phyloP scores from a whole-genome alignment of 257 asterid species.

The Ilex aquifolium region DNA sequence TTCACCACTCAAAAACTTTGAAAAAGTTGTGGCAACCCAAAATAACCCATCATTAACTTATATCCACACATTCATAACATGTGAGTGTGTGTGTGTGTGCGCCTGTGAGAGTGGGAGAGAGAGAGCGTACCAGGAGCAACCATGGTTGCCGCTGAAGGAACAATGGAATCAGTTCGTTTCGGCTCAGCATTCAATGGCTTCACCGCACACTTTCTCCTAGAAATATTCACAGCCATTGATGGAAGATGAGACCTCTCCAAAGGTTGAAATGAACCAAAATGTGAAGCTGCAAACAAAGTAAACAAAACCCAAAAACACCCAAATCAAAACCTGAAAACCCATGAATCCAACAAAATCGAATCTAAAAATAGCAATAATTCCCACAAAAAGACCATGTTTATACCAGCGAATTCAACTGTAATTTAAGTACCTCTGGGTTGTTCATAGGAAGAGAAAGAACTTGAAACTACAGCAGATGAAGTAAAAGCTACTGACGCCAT shows the following conservation, averaged over 20 bases:
- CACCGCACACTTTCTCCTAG: background rate
- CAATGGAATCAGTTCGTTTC: constrained; percentile 9
- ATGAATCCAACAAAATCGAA: background rate
- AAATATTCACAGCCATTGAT: background rate
- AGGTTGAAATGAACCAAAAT: background rate
- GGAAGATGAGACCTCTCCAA: background rate
- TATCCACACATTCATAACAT: background rate
- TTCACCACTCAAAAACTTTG: background rate
- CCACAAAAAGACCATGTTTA: background rate
- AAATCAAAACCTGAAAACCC: background rate
- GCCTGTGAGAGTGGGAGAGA: background rate
- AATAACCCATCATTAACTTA: background rate
- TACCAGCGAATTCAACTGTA: too few relatives aligned
- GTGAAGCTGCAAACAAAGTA: background rate
- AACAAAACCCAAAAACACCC: background rate
- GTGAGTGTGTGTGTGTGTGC: background rate
- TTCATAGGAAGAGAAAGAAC: constrained; percentile 39
- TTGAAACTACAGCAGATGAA: constrained; percentile 48
- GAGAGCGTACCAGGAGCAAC: constrained; percentile 22
- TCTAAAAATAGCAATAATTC: background rate
- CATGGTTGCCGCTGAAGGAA: constrained; percentile 26
- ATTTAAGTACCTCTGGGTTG: constrained; percentile 40
- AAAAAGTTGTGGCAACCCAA: background rate
- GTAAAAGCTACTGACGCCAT: constrained; percentile 60
- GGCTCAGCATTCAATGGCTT: constrained; percentile 2